phyloP scores from a whole-genome alignment of 257 asterid genomes.

The Gentiana straminea region DNA sequence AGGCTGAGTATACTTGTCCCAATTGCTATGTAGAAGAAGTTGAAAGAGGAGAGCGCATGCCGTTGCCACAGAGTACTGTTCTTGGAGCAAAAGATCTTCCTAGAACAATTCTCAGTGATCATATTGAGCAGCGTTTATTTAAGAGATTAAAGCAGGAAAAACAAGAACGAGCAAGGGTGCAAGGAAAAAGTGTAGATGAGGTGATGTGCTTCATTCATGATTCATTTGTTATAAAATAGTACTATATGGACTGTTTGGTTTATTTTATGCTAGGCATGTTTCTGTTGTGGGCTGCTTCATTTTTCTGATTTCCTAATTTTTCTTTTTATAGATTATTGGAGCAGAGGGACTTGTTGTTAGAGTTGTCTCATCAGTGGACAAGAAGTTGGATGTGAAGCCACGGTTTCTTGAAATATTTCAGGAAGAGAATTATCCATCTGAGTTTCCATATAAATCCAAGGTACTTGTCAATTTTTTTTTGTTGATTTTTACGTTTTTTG shows the following conservation, averaged over 20 bases:
- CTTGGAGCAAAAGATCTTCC: conserved; percentile 99
- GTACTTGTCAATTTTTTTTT: conserved; percentile 15
- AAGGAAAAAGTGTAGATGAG: conserved; percentile 81
- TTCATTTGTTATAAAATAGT: neutral
- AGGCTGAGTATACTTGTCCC: conserved; percentile 99
- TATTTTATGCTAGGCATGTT: neutral
- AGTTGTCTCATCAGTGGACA: conserved; percentile 97
- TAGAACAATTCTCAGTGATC: conserved; percentile 84
- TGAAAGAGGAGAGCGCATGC: conserved; percentile 89
- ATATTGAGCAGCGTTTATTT: conserved; percentile 73
- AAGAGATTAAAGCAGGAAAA: conserved; percentile 69
- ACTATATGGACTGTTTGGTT: neutral
- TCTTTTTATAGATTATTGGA: conserved; percentile 63
- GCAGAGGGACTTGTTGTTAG: conserved; percentile 93
- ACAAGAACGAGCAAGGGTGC: conserved; percentile 71
- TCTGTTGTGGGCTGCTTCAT: neutral
- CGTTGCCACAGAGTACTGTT: conserved; percentile 88
- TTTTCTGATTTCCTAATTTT: neutral
- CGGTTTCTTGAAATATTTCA: conserved; percentile 88
- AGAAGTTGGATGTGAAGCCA: conserved; percentile 87
- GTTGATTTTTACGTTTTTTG: too few relatives aligned
- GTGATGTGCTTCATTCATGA: conserved; percentile 26
- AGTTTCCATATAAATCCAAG: conserved; percentile 87
- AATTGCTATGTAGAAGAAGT: conserved; percentile 82
- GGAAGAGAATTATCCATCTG: conserved; percentile 81